Conservation (phyloP, 2,329 filamentous ascomycete species). For the Ciborinia camelliae region DNA sequence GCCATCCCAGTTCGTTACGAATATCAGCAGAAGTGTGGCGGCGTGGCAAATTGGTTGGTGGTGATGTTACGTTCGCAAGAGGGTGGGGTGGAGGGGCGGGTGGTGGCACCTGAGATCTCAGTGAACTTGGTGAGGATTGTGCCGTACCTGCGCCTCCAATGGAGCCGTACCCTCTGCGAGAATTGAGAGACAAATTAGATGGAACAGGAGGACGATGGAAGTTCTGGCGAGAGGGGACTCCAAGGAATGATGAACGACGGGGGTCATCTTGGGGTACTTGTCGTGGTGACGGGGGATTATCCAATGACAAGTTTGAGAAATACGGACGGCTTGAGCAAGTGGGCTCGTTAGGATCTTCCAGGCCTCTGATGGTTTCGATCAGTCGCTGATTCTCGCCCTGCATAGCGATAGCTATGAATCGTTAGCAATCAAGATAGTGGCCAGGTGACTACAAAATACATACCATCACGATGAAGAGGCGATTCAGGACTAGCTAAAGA, state of each 20-base stretch:
- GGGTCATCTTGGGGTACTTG: conserved; percentile 83
- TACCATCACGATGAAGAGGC: conserved; percentile 77
- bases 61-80: conserved; percentile 58
- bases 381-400: conserved; percentile 61
- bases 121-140: conserved; percentile 69
- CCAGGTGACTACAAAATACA: conserved; percentile 38
- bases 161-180: conserved; percentile 73
- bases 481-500: conserved; percentile 71
- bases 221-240: conserved; percentile 48
- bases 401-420: conserved; percentile 49
- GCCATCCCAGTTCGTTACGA: conserved; percentile 74
- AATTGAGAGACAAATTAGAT: conserved; percentile 74
- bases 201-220: conserved; percentile 76
- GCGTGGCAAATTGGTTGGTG: conserved; percentile 68
- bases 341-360: conserved; percentile 66
- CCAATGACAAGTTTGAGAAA: conserved; percentile 58
- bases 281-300: conserved; percentile 79
- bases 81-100: conserved; percentile 60
- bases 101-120: conserved; percentile 64
- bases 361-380: conserved; percentile 52
- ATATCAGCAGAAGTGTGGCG: conserved; percentile 96
- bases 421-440: conserved; percentile 31
- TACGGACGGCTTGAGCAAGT: conserved; percentile 63
- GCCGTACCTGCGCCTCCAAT: conserved; percentile 67
- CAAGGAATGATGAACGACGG: conserved; percentile 65